These are phyloP conservation scores for Yamadazyma atlantica DNA, from an alignment of 1,139 yeast genomes.

Conservation along the genomic window DNA sequence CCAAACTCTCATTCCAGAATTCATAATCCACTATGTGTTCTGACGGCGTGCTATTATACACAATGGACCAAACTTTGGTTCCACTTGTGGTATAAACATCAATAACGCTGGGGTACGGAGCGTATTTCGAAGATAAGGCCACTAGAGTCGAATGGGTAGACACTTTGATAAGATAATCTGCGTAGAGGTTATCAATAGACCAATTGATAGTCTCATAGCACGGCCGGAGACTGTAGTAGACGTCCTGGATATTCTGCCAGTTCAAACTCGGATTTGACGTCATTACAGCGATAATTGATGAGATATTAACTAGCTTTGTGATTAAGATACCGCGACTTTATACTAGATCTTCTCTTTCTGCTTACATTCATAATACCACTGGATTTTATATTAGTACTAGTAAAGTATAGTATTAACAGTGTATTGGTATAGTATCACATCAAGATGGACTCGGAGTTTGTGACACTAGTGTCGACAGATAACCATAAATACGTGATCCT, in stretches of 20 bases:
- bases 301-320: too few relatives aligned
- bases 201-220: slow-evolving; percentile 42
- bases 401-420: too few relatives aligned
- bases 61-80: slow-evolving; percentile 42
- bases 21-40: slow-evolving; percentile 60
- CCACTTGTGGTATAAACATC: slow-evolving; percentile 59
- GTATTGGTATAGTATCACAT: too few relatives aligned
- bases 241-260: slow-evolving; percentile 67
- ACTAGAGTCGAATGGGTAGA: slow-evolving; percentile 33
- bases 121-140: slow-evolving; percentile 37
- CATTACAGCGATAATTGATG: slow-evolving; percentile 15
- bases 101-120: slow-evolving; percentile 37
- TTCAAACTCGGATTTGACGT: slow-evolving; percentile 40
- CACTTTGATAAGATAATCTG: slow-evolving; percentile 27
- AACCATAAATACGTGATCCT: slow-evolving; percentile 63
- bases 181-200: slow-evolving; percentile 32
- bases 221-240: slow-evolving; percentile 53
- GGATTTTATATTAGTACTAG: too few relatives aligned
- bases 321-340: too few relatives aligned
- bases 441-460: slow-evolving; percentile 29
- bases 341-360: too few relatives aligned
- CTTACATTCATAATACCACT: too few relatives aligned
- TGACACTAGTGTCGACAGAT: slow-evolving; percentile 76
- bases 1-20: slow-evolving; percentile 55
- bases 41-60: slow-evolving; percentile 51